These are phyloP conservation scores for Wakefieldia striispora DNA, from an alignment of 768 basidiomycete species.

Conservation along the genomic window DNA sequence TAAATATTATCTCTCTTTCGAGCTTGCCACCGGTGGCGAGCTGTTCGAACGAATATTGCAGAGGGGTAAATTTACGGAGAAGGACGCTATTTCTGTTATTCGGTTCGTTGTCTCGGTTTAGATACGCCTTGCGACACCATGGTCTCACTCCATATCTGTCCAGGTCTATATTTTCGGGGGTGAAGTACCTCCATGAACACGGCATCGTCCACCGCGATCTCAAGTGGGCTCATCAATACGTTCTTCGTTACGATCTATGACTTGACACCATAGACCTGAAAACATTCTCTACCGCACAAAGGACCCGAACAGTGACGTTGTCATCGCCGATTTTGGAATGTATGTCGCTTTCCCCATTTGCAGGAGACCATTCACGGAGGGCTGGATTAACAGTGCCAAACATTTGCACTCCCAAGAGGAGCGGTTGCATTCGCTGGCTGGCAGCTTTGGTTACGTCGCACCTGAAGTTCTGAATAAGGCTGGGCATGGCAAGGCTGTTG, in stretches of 20 bases:
- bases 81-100: conserved; percentile 79
- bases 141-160: not conserved
- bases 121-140: not conserved
- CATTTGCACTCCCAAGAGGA: conserved; percentile 73
- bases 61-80: conserved; percentile 90
- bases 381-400: conserved; percentile 59
- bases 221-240: conserved; percentile 51
- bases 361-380: not conserved
- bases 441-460: conserved; percentile 87
- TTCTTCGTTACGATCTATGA: not conserved
- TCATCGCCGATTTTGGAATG: conserved; percentile 98
- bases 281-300: conserved; percentile 91
- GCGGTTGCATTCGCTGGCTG: conserved; percentile 68
- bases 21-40: conserved; percentile 92
- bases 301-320: conserved; percentile 75
- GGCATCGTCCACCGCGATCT: conserved; percentile 96
- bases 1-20: conserved; percentile 95
- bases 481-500: conserved; percentile 92
- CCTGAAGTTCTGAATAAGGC: conserved; percentile 79
- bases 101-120: conserved; percentile 42
- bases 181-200: conserved; percentile 86
- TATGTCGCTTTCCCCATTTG: conserved; percentile 35
- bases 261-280: conserved; percentile 63
- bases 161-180: conserved; percentile 81
- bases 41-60: conserved; percentile 86